Evolutionary conservation across 352 stramenopile species (phyloP).

Genomic region (Phytophthora pistaciae): DNA sequence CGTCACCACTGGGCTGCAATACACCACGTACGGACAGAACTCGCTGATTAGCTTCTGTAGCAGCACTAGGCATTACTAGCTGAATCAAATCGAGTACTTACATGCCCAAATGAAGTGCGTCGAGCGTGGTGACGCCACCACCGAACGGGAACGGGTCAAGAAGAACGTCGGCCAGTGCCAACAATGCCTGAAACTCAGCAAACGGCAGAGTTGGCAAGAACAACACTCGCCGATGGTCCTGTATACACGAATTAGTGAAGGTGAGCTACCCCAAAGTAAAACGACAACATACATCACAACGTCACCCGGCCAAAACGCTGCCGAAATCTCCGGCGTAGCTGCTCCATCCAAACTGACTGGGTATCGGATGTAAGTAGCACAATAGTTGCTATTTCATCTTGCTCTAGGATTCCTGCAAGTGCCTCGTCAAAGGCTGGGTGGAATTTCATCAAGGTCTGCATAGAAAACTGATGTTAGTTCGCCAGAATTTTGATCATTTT

Average conservation of each 20-base stretch:
- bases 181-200: slow-evolving; percentile 60
- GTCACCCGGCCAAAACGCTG: slow-evolving; percentile 44
- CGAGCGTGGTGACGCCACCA: slow-evolving; percentile 85
- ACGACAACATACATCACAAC: background rate
- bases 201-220: slow-evolving; percentile 74
- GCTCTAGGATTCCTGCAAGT: slow-evolving; percentile 46
- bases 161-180: slow-evolving; percentile 71
- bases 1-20: slow-evolving; percentile 62
- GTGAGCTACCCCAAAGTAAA: background rate
- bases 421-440: slow-evolving; percentile 61
- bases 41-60: background rate
- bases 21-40: background rate
- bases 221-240: slow-evolving; percentile 48
- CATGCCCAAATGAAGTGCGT: slow-evolving; percentile 80
- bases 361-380: slow-evolving; percentile 57
- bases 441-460: slow-evolving; percentile 76
- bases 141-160: slow-evolving; percentile 89
- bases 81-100: slow-evolving; percentile 33
- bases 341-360: slow-evolving; percentile 64
- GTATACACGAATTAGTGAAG: background rate
- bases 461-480: background rate
- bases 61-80: background rate
- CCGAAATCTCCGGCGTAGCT: slow-evolving; percentile 51
- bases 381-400: slow-evolving; percentile 47
- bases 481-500: background rate